Percentiles rank a stretch among this genome's conserved stretches.
Conservation (phyloP, 345 rosid genomes). For the Rubroshorea leprosula region DNA sequence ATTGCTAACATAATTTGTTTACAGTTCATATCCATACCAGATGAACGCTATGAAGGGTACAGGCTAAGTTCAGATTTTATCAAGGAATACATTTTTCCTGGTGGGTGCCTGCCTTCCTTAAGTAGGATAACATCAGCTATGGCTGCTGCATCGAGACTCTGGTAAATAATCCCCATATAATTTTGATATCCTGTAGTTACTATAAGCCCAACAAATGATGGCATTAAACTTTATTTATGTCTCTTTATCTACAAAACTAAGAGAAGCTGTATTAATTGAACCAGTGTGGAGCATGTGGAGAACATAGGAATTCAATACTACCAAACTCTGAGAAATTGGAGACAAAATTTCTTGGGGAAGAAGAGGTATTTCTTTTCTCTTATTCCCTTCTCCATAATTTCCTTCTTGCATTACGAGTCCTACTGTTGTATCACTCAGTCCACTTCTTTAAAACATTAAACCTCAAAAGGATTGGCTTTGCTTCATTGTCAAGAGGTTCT, state of each 20-base stretch:
- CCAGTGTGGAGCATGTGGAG: constrained; percentile 83
- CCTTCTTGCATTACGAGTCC: too few relatives aligned
- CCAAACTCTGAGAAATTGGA: constrained; percentile 73
- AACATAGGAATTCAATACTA: constrained; percentile 83
- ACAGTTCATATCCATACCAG: constrained; percentile 87
- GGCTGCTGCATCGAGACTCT: constrained; percentile 68
- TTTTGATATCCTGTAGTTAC: too few relatives aligned
- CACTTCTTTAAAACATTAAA: too few relatives aligned
- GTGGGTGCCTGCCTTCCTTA: constrained; percentile 85
- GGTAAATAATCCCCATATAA: constrained; percentile 48
- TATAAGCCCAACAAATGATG: too few relatives aligned
- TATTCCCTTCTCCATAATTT: too few relatives aligned
- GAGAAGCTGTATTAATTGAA: not conserved
- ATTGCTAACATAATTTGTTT: not conserved
- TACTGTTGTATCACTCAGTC: too few relatives aligned
- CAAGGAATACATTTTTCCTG: constrained; percentile 90
- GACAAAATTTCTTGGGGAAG: constrained; percentile 67
- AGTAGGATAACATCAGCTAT: constrained; percentile 71
- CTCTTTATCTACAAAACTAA: not conserved
- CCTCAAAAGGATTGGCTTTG: too few relatives aligned
- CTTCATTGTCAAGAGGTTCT: too few relatives aligned
- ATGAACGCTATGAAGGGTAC: constrained; percentile 68
- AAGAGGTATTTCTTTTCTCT: constrained; percentile 55
- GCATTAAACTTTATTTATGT: not conserved
- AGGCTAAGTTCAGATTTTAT: constrained; percentile 83